phyloP scores from a whole-genome alignment of 768 basidiomycete genomes.

The Auricularia auricula-judae region DNA sequence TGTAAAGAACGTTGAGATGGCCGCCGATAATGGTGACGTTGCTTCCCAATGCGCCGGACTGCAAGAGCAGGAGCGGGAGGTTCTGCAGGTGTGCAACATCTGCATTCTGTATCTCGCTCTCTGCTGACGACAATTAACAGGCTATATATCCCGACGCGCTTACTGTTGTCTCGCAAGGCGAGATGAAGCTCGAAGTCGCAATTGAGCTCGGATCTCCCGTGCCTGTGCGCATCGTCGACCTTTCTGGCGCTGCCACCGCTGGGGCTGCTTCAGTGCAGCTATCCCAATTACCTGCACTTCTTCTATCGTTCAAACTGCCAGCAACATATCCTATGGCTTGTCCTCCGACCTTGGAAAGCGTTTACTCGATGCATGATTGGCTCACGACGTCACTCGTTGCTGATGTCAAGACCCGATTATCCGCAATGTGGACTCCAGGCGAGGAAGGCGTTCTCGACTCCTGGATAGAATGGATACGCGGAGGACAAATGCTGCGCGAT shows the following conservation, averaged over 20 bases:
- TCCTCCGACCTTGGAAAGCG: constrained; percentile 43
- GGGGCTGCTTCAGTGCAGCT: constrained; percentile 21
- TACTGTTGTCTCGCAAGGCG: constrained; percentile 23
- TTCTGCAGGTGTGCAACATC: constrained; percentile 38
- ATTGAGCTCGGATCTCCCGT: constrained; percentile 42
- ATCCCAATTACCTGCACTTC: constrained; percentile 50
- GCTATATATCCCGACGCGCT: constrained; percentile 72
- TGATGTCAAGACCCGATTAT: constrained; percentile 29
- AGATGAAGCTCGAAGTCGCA: constrained; percentile 51
- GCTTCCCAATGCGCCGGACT: constrained; percentile 2
- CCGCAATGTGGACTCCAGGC: constrained; percentile 50
- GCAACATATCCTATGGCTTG: constrained; percentile 40
- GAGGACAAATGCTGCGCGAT: constrained; percentile 47
- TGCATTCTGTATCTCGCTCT: neutral
- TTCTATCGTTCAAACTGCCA: constrained; percentile 44
- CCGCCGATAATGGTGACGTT: neutral
- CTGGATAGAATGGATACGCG: constrained; percentile 64
- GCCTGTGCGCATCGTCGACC: constrained; percentile 24
- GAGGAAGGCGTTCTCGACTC: constrained; percentile 46
- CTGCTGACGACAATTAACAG: constrained; percentile 21
- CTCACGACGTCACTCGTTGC: constrained; percentile 24
- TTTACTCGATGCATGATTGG: constrained; percentile 53
- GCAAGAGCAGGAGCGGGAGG: constrained; percentile 43
- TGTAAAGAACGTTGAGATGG: neutral
- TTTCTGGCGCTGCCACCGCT: constrained; percentile 9